phyloP scores from a whole-genome alignment of 495 filamentous ascomycete species.

The Jackrogersella minutella region DNA sequence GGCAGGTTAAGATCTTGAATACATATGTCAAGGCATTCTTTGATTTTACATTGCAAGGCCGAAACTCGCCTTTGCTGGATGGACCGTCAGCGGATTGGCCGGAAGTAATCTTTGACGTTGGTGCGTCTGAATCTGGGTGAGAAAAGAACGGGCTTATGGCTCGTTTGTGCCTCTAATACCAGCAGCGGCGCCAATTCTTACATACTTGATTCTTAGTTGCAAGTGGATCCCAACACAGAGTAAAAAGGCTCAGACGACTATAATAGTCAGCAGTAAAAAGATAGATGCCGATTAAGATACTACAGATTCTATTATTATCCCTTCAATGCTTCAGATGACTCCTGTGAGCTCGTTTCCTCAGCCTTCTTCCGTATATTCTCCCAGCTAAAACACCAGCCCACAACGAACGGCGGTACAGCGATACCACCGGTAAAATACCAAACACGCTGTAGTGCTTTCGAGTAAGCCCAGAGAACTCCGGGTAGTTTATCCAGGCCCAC shows the following conservation, averaged over 20 bases:
- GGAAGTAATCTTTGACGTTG: conserved; percentile 42
- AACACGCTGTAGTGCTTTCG: neutral
- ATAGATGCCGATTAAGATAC: neutral
- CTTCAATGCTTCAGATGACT: neutral
- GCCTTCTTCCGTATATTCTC: neutral
- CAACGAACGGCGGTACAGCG: neutral
- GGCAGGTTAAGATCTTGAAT: conserved; percentile 33
- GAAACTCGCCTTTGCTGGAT: conserved; percentile 19
- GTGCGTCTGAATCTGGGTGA: too few relatives aligned
- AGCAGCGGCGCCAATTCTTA: too few relatives aligned
- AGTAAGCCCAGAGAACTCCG: neutral
- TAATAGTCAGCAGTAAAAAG: neutral
- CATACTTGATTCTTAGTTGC: too few relatives aligned
- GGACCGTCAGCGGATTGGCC: conserved; percentile 28
- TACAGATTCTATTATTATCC: neutral
- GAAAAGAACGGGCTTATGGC: too few relatives aligned
- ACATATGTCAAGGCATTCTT: conserved; percentile 47
- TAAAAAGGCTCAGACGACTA: too few relatives aligned
- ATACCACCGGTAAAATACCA: neutral
- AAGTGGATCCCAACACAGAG: too few relatives aligned
- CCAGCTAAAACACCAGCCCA: neutral
- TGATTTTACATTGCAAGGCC: conserved; percentile 36
- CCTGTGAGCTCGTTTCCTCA: neutral
- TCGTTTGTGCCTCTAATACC: too few relatives aligned
- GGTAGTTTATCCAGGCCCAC: neutral